Evolutionary conservation across 768 basidiomycete species (phyloP).

Genomic region (Psilocybe cubensis): DNA sequence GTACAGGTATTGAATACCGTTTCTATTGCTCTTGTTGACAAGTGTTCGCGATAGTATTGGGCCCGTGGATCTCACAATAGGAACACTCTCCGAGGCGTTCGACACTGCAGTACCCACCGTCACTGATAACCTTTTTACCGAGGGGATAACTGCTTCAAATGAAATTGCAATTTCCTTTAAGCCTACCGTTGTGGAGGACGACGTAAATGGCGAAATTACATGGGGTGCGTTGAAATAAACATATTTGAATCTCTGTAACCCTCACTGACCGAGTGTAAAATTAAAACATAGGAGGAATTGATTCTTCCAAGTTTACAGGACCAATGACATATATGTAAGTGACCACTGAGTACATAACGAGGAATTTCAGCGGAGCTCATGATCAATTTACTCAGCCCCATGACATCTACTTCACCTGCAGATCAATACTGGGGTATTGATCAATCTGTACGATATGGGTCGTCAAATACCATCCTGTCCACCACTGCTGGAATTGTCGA

Average conservation of each 20-base stretch:
- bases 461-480: conserved; percentile 43
- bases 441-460: conserved; percentile 54
- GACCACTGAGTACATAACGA: not conserved
- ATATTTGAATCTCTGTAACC: too few relatives aligned
- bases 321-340: conserved; percentile 44
- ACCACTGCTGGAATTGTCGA: conserved; percentile 61
- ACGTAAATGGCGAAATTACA: conserved; percentile 55
- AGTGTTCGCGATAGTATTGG: conserved; percentile 53
- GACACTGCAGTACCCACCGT: conserved; percentile 52
- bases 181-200: conserved; percentile 40
- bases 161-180: conserved; percentile 55
- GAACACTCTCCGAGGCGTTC: conserved; percentile 33
- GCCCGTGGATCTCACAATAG: conserved; percentile 58
- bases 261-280: too few relatives aligned
- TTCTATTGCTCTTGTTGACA: not conserved
- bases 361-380: not conserved
- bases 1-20: conserved; percentile 4
- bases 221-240: conserved; percentile 47
- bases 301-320: conserved; percentile 46
- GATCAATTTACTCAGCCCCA: conserved; percentile 32
- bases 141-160: conserved; percentile 41
- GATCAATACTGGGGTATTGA: conserved; percentile 62
- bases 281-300: conserved; percentile 52
- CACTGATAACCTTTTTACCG: conserved; percentile 52
- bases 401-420: conserved; percentile 52